Percentiles rank a stretch among this genome's conserved stretches.
Evolutionary conservation across 179 eudicot species (phyloP).

Genomic region (Spinacia oleracea): DNA sequence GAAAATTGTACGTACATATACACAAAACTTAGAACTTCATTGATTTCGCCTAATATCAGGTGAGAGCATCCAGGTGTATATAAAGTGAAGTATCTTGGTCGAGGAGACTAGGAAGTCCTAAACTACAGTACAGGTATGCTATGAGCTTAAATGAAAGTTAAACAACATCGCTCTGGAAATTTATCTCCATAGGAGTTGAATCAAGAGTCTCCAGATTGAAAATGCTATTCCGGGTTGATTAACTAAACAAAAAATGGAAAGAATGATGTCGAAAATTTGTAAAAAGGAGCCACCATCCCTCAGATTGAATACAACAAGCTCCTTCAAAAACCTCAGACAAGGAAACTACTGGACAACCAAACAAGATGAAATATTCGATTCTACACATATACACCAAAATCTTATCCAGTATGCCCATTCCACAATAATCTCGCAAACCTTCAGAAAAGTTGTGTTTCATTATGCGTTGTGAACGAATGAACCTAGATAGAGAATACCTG

Average conservation of each 20-base stretch:
- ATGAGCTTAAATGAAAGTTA: neutral
- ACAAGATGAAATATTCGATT: neutral
- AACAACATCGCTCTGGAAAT: neutral
- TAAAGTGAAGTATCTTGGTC: neutral
- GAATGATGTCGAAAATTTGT: neutral
- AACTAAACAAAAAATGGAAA: neutral
- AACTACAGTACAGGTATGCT: conserved; percentile 1
- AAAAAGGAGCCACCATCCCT: neutral
- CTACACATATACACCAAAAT: neutral
- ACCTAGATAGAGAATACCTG: neutral
- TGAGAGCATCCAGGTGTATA: neutral
- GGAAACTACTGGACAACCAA: neutral
- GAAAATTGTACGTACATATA: neutral
- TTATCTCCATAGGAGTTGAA: neutral
- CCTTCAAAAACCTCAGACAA: neutral
- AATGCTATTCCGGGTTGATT: neutral
- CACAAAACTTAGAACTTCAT: neutral
- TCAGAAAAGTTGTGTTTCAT: neutral
- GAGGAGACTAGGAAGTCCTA: neutral
- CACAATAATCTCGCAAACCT: neutral
- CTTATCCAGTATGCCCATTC: neutral
- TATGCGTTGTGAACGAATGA: neutral
- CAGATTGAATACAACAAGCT: neutral
- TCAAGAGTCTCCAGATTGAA: neutral
- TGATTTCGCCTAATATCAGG: neutral